Base-by-base conservation (phyloP, 306 rosid genomes). In the Cicer bijugum region DNA sequence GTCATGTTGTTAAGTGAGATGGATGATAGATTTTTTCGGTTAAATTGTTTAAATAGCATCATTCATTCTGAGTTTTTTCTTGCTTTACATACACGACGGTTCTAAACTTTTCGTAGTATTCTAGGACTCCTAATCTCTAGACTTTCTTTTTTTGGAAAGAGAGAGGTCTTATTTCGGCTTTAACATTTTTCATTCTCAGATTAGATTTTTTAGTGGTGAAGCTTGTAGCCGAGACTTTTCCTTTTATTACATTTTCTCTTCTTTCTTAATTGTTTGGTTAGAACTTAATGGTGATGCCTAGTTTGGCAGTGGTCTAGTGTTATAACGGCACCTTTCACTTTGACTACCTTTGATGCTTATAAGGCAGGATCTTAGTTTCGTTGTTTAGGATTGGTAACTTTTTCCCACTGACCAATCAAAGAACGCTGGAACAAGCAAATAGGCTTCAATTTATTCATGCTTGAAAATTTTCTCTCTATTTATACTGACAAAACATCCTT, bases 201-300 rank as follows among this genome's bases (percentile, higher is more conserved):
- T 58, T 66, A 61, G n/a, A 9, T 77, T 57, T 40, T 59, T 58
- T 12, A 9, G 12, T 50, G 19, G 59, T 60, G 78, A 69, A 80
- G 53, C 56, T 39, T 61, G 55, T 9, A 23, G 12, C 56, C 20
- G 62, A 40, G 55, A 39, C 28, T 67, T 33, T 64, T 53, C 38
- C 53, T 11, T 71, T 48, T 74, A 68, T 47, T 39, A 10, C 28
- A 1, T 39, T 46, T 35, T 47, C 42, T 60, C 8, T 11, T 12
- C 11, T 12, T 37, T 73, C 66, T 57, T 44, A 38, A 33, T 61
- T 72, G 69, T 59, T 20, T 44, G 57, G 28, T 44, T 72, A 20
- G 60, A 66, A 65, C 38, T 46, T 12, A 72, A 69, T 48, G 57
- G 59, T n/a, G 43, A 15, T 70, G 48, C 58, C 45, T 55, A 60